Evolutionary conservation across 768 basidiomycete genomes (phyloP).

Genomic region (Suillus decipiens): DNA sequence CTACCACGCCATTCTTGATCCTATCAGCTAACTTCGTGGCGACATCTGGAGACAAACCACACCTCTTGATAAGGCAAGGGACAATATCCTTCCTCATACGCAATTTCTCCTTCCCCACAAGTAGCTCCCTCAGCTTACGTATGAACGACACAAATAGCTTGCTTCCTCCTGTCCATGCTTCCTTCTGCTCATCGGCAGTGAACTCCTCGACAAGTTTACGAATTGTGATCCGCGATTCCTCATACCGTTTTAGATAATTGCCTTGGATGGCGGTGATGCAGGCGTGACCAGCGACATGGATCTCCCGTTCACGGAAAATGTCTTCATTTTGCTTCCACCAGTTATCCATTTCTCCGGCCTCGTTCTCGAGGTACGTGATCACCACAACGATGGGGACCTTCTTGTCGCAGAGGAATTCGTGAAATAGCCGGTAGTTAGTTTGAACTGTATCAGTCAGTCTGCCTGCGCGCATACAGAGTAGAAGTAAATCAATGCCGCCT

Average conservation of each 20-base stretch:
- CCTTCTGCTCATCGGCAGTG: constrained; percentile 24
- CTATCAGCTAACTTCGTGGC: too few species aligned
- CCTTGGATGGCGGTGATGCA: constrained; percentile 41
- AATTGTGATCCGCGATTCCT: constrained; percentile 32
- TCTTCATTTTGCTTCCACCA: constrained; percentile 42
- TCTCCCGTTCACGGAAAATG: constrained; percentile 31
- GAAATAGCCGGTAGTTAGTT: constrained; percentile 42
- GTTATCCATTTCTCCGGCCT: constrained; percentile 30
- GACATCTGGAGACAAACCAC: too few species aligned
- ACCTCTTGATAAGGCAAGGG: too few species aligned
- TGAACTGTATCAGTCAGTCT: constrained; percentile 37
- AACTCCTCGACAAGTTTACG: constrained; percentile 21
- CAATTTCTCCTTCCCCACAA: constrained; percentile 19
- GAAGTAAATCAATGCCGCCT: constrained; percentile 41
- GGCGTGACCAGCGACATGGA: constrained; percentile 36
- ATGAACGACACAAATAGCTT: constrained; percentile 16
- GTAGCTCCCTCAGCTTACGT: constrained; percentile 13
- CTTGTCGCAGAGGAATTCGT: constrained; percentile 38
- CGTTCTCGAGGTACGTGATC: constrained; percentile 41
- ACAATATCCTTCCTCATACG: constrained; percentile 29
- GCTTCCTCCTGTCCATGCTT: constrained; percentile 26
- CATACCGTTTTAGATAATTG: constrained; percentile 14
- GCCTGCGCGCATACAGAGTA: constrained; percentile 40
- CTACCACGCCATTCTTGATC: background rate
- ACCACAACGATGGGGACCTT: constrained; percentile 41